Evolutionary conservation across 306 rosid species (phyloP), one percentile per base, ranked within the genome.

Genomic region (Quercus cerris): DNA sequence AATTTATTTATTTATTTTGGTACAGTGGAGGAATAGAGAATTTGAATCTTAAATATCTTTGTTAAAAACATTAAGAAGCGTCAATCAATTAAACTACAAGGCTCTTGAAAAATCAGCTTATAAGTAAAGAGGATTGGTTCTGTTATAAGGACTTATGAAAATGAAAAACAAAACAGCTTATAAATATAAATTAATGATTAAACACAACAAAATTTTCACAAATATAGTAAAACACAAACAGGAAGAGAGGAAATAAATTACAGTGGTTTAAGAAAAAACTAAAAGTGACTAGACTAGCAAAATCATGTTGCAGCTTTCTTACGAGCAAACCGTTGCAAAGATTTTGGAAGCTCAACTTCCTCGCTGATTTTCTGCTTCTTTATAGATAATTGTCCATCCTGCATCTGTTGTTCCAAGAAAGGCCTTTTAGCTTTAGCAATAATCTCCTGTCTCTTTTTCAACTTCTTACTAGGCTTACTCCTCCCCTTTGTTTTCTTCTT

Each of bases 401-500:
- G 80, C 59, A 77, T 81, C 31, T 92, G 87, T 63, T 90, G 84
- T 74, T 93, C 93, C 82, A 91, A 55, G 89, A 80, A 93, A 70
- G 94, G 96, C 78, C 94, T 91, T 86, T 90, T 95, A 58, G 87
- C 94, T 75, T 55, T 88, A 25, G 76, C 87, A 67, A 95, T 15
- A 12, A 88, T 79, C 8, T 84, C 97, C 79, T 86, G 87, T 81
- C 79, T 92, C 90, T 91, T 93, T 81, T 87, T 86, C 28, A 61
- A 15, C 86, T 5, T 81, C 84, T 88, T 95, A 73, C 91, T 89
- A 1, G 94, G 85, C 80, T 93, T 93, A 77, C 82, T 95, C 85
- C 97, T 87, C 74, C 99, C 99, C 84, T 95, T 95, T 9, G 98
- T 90, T 83, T 95, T 95, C 20, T 89, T 93, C 90, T 91, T 95